Evolutionary conservation across 805 yeast species (phyloP), one percentile per base, ranked within the genome.

Genomic region (Candida lessepsii): DNA sequence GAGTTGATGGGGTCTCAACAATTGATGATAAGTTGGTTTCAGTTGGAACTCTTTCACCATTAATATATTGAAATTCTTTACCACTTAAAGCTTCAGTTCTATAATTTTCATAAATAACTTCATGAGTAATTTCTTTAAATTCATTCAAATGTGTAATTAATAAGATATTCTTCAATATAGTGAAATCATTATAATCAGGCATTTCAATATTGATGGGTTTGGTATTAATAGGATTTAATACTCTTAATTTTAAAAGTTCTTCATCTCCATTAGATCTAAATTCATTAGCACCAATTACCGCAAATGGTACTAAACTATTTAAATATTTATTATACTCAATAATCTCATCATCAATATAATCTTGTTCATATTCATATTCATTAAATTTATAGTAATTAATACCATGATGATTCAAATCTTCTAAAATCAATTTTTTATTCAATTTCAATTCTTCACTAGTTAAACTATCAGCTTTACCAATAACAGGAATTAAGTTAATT

Each of bases 61-160:
- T 45, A 18, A 42, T 42, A 48, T 71, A 69, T 42, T 67, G 67
- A 58, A 70, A 67, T 55, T 60, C 68, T 45, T 79, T 83, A 21
- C 85, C 82, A 20, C 87, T 80, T 47, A 86, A 73, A 13, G 90
- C 89, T 55, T 81, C 88, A 8, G 96, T 86, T 73, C 97, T 82
- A 65, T 89, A 89, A 57, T 81, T 82, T 62, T 89, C 97, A 61
- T 89, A 89, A 48, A 89, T 68, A 29, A 81, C 75, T 58, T 88
- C 96, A 59, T 86, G 95, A 6, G 97, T 89, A 54, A 78, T 74
- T 53, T 89, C 96, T 65, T 87, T 87, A 62, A 89, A 79, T 57
- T 89, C 96, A 58, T 82, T 82, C 62, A 89, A 74, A 64, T 88
- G 96, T 13, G 93, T 81, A 53, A 86, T 83, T 54, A 89, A 75